Evolutionary conservation across 176 grass and related monocot genomes (phyloP).

Genomic region (Aegilops tauschii): DNA sequence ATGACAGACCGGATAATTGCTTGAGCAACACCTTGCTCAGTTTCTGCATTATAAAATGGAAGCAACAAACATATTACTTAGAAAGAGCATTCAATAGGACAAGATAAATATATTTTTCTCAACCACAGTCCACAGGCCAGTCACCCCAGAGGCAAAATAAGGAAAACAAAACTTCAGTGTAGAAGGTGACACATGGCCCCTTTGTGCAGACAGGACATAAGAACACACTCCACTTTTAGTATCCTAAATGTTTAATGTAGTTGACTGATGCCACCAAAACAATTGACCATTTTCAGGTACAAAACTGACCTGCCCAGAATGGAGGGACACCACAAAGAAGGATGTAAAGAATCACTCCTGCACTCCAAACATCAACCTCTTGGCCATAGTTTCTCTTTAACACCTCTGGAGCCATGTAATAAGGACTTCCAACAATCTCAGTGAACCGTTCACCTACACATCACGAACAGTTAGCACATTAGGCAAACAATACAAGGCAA

Average conservation of each 20-base stretch:
- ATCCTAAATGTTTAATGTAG: neutral
- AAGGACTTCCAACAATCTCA: constrained; percentile 99
- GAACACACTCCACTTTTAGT: neutral
- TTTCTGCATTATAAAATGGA: constrained; percentile 62
- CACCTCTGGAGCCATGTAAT: constrained; percentile 99
- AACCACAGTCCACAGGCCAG: neutral
- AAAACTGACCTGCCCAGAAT: constrained; percentile 92
- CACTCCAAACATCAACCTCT: constrained; percentile 98
- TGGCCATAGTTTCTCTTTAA: constrained; percentile 94
- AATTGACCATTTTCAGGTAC: constrained; percentile 21
- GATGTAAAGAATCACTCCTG: constrained; percentile 96
- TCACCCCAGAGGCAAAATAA: neutral
- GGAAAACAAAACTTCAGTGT: neutral
- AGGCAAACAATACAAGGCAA: neutral
- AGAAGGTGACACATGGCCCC: neutral
- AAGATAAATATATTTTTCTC: neutral
- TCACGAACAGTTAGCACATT: constrained; percentile 26
- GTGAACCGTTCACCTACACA: constrained; percentile 76
- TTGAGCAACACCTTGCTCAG: constrained; percentile 93
- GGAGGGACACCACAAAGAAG: constrained; percentile 94
- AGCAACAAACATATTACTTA: constrained; percentile 18
- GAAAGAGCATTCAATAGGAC: neutral
- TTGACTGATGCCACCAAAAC: neutral
- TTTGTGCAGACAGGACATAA: neutral
- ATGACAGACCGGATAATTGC: constrained; percentile 81